Evolutionary conservation across 768 basidiomycete species (phyloP).

Genomic region (Tubosaeta brunneosetosa): DNA sequence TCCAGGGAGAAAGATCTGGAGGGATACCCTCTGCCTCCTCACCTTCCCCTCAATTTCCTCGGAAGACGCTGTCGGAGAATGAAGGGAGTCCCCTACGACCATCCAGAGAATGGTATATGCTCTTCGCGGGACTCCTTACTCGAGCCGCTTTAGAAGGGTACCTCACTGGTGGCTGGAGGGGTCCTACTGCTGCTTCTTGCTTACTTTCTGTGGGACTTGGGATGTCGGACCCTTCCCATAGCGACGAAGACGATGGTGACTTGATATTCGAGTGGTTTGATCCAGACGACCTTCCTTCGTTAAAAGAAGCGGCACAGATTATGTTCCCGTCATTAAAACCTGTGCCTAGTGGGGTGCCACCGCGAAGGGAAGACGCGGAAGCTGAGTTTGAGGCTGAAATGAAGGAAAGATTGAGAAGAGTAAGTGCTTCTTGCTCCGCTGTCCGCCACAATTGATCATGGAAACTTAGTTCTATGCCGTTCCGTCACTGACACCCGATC

Average conservation of each 20-base stretch:
- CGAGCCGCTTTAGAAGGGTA: constrained; percentile 86
- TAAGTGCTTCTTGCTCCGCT: constrained; percentile 32
- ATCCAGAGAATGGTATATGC: constrained; percentile 76
- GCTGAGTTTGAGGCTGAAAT: constrained; percentile 74
- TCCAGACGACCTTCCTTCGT: constrained; percentile 70
- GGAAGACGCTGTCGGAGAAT: constrained; percentile 31
- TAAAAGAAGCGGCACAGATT: constrained; percentile 60
- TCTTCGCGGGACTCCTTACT: constrained; percentile 71
- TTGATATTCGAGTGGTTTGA: constrained; percentile 54
- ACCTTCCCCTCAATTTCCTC: constrained; percentile 11
- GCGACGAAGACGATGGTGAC: constrained; percentile 32
- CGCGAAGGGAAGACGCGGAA: constrained; percentile 49
- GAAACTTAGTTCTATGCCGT: constrained; percentile 70
- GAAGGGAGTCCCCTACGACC: constrained; percentile 57
- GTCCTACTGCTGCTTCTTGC: constrained; percentile 63
- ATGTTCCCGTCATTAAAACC: constrained; percentile 57
- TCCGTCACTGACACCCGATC: constrained; percentile 63
- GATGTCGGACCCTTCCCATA: constrained; percentile 27
- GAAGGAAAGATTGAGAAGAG: constrained; percentile 64
- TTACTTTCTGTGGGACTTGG: constrained; percentile 70
- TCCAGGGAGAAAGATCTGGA: constrained; percentile 25
- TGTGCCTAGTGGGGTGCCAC: constrained; percentile 22
- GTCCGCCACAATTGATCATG: constrained; percentile 5
- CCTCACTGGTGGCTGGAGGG: constrained; percentile 75
- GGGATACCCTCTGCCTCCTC: constrained; percentile 10